phyloP scores from a whole-genome alignment of 2,329 filamentous ascomycete species.

The Neopestalotiopsis sp. region DNA sequence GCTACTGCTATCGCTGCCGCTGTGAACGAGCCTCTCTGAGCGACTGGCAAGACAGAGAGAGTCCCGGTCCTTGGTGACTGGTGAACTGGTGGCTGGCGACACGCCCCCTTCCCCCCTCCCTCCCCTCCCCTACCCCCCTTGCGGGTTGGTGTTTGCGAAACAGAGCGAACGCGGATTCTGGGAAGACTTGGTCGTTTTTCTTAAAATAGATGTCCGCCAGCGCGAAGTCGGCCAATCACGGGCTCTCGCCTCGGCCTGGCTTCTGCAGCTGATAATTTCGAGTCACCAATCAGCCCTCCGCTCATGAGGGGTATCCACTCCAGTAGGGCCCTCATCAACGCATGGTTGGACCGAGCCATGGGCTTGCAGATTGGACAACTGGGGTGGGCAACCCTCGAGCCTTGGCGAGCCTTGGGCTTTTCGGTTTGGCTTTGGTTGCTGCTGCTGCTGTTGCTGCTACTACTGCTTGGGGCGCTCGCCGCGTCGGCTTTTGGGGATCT shows the following conservation, averaged over 20 bases:
- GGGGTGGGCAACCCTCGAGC: not conserved
- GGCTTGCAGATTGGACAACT: constrained; percentile 9
- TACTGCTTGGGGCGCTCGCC: constrained; percentile 10
- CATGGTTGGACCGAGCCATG: constrained; percentile 4
- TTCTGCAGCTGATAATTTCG: constrained; percentile 25
- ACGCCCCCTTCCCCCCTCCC: not conserved
- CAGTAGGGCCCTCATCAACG: not conserved
- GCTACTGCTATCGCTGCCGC: not conserved
- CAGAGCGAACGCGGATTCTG: constrained; percentile 20
- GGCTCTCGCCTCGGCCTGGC: constrained; percentile 18
- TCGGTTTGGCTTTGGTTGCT: not conserved
- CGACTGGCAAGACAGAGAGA: too few species aligned
- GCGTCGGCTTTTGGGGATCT: constrained; percentile 16
- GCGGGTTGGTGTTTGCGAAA: constrained; percentile 25
- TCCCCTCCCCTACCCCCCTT: not conserved
- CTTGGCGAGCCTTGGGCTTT: not conserved
- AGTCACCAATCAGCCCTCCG: constrained; percentile 20
- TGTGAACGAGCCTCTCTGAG: not conserved
- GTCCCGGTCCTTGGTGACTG: not conserved
- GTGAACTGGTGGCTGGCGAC: not conserved
- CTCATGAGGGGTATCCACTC: not conserved
- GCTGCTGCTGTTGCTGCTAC: too few species aligned
- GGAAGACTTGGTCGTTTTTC: constrained; percentile 18
- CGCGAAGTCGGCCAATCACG: constrained; percentile 25
- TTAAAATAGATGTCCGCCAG: constrained; percentile 20